Evolutionary conservation across 139 green algal genomes (phyloP).

Genomic region (Nannochloris sp.): DNA sequence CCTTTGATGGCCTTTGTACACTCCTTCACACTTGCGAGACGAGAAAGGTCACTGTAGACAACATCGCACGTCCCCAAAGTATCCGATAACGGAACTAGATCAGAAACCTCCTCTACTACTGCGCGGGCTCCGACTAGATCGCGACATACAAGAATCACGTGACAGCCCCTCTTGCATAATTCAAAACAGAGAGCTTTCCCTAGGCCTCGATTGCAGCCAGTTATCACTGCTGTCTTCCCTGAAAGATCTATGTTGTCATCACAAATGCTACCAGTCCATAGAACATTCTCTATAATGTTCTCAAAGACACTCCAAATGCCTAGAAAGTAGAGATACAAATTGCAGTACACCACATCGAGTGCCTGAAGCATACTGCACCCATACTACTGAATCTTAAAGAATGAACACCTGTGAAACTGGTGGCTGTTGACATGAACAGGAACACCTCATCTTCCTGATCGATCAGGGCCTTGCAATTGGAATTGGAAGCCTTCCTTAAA

Average conservation of each 20-base stretch:
- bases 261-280: not conserved
- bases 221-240: slow-evolving; percentile 16
- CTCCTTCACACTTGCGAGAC: slow-evolving; percentile 33
- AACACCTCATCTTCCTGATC: no score
- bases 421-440: no score
- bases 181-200: slow-evolving; percentile 25
- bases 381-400: no score
- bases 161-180: slow-evolving; percentile 15
- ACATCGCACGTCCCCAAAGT: slow-evolving; percentile 24
- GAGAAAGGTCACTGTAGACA: slow-evolving; percentile 43
- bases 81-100: not conserved
- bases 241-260: not conserved
- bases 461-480: no score
- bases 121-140: slow-evolving; percentile 1
- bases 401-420: no score
- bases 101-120: slow-evolving; percentile 3
- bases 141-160: slow-evolving; percentile 34
- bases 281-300: not conserved
- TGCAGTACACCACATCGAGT: slow-evolving; percentile 1
- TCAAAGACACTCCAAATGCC: not conserved
- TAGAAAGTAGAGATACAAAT: not conserved
- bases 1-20: slow-evolving; percentile 33
- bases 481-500: no score
- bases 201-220: slow-evolving; percentile 29
- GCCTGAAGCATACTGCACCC: no score